phyloP scores from a whole-genome alignment of 2,329 filamentous ascomycete genomes.

The Cordyceps javanica region DNA sequence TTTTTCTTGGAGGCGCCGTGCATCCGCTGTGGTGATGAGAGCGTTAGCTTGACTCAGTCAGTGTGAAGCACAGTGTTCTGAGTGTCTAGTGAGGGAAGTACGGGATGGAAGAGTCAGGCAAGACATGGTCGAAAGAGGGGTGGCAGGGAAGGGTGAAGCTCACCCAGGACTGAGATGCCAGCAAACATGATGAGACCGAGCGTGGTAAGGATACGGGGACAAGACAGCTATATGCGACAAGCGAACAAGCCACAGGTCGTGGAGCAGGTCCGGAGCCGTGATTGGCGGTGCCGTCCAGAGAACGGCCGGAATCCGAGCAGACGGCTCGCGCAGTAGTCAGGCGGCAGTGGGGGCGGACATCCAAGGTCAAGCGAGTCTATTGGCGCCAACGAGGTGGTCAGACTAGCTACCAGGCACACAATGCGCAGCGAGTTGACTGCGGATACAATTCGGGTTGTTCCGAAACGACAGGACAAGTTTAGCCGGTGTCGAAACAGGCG shows the following conservation, averaged over 20 bases:
- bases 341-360: not conserved
- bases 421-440: too few relatives aligned
- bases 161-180: constrained; percentile 3
- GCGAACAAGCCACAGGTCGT: not conserved
- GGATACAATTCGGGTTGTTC: too few relatives aligned
- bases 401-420: not conserved
- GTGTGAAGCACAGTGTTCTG: not conserved
- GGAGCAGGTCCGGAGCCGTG: not conserved
- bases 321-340: not conserved
- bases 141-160: not conserved
- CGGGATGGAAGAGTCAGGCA: not conserved
- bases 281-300: constrained; percentile 1
- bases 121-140: not conserved
- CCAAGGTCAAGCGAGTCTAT: not conserved
- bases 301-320: constrained; percentile 1
- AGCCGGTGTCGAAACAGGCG: too few relatives aligned
- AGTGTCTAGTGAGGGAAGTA: not conserved
- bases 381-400: not conserved
- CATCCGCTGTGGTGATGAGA: not conserved
- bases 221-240: not conserved
- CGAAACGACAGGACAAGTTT: too few relatives aligned
- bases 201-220: not conserved
- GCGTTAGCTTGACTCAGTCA: constrained; percentile 4
- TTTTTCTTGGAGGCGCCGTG: constrained; percentile 15
- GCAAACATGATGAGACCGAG: not conserved